A percentile compares a stretch with the other conserved stretches of the same genome.
These are phyloP conservation scores for Herpetospermum pedunculosum DNA, from an alignment of 306 rosid species.

Conservation along the genomic window DNA sequence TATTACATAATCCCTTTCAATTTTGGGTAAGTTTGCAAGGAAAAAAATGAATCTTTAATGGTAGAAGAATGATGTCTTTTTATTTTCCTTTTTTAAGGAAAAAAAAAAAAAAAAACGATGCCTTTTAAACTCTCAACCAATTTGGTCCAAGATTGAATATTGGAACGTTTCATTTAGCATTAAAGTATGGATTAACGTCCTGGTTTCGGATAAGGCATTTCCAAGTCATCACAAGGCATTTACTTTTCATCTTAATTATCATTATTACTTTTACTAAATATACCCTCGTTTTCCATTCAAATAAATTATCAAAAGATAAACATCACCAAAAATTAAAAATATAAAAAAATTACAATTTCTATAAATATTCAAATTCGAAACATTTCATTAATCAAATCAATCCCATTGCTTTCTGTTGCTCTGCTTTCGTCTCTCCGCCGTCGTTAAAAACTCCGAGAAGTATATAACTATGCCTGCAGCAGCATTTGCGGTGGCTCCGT, in stretches of 20 bases:
- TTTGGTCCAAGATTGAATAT: background rate
- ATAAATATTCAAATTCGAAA: too few species aligned
- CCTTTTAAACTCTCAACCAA: background rate
- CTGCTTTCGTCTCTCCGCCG: too few species aligned
- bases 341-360: too few species aligned
- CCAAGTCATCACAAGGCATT: background rate
- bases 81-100: background rate
- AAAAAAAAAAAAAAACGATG: background rate
- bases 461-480: constrained; percentile 34
- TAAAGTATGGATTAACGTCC: background rate
- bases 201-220: background rate
- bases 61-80: background rate
- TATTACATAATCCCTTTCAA: too few species aligned
- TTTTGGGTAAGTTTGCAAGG: too few species aligned
- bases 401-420: too few species aligned
- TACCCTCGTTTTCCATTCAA: background rate
- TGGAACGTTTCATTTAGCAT: background rate
- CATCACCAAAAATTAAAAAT: background rate
- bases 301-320: background rate
- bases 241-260: background rate
- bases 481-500: constrained; percentile 6
- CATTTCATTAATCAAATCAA: too few species aligned
- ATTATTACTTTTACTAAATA: background rate
- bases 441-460: too few species aligned
- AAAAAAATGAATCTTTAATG: too few species aligned